Conservation (phyloP, 2,329 filamentous ascomycete species). For the Pyrenophora graminea region DNA sequence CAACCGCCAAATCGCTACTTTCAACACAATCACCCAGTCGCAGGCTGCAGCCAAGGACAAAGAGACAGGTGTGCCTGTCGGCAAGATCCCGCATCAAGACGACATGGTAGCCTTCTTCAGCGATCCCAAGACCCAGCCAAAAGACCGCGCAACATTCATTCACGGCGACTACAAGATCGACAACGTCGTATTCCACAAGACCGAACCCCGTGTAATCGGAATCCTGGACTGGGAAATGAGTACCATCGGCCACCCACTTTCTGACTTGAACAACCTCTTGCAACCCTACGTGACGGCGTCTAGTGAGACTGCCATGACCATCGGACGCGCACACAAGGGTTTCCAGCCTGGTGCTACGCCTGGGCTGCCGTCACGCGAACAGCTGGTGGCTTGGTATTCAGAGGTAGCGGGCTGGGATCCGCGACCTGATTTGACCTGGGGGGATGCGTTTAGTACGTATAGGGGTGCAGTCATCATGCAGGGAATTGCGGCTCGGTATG, state of each 20-base stretch:
- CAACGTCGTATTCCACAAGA: conserved; percentile 75
- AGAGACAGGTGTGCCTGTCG: conserved; percentile 76
- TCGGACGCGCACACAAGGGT: conserved; percentile 49
- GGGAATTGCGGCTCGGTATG: conserved; percentile 89
- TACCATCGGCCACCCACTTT: conserved; percentile 93
- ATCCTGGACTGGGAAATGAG: conserved; percentile 96
- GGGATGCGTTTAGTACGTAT: conserved; percentile 66
- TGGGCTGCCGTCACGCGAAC: conserved; percentile 65
- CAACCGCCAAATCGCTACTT: conserved; percentile 80
- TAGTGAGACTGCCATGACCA: conserved; percentile 43
- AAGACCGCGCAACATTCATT: conserved; percentile 77
- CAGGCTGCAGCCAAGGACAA: conserved; percentile 77
- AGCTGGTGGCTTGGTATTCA: conserved; percentile 68
- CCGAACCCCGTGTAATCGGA: conserved; percentile 84
- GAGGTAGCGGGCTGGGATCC: conserved; percentile 74
- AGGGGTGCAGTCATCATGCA: conserved; percentile 70
- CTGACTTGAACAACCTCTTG: conserved; percentile 82
- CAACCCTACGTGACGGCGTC: conserved; percentile 51
- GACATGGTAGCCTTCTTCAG: conserved; percentile 80
- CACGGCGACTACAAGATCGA: conserved; percentile 94
- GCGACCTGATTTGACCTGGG: conserved; percentile 63
- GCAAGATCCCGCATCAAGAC: conserved; percentile 80
- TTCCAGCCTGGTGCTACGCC: conserved; percentile 68
- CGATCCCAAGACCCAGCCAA: conserved; percentile 69
- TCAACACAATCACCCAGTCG: conserved; percentile 74